These are phyloP conservation scores for Hirsutella minnesotensis DNA, from an alignment of 2,329 filamentous ascomycete species.

Conservation along the genomic window DNA sequence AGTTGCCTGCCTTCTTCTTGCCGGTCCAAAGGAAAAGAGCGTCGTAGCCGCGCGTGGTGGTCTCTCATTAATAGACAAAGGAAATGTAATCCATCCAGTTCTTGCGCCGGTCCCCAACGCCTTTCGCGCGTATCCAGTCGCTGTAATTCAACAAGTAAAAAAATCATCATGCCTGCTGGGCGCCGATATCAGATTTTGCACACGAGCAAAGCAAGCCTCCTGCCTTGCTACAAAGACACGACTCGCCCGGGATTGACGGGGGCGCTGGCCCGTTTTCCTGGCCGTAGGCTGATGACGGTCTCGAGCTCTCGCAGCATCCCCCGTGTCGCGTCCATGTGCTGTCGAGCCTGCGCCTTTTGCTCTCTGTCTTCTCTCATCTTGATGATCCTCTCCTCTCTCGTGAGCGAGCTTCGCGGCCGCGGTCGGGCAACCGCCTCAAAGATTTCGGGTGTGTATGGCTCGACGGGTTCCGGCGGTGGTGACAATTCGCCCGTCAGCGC, in stretches of 20 bases:
- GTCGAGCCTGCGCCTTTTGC: conserved; percentile 56
- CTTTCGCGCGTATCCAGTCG: background rate
- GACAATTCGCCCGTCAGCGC: conserved; percentile 63
- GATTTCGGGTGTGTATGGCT: conserved; percentile 61
- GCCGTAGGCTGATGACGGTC: conserved; percentile 60
- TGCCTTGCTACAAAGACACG: conserved; percentile 27
- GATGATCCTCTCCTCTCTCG: conserved; percentile 74
- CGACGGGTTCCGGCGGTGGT: conserved; percentile 41
- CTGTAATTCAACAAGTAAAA: conserved; percentile 1
- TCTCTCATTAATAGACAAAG: no score
- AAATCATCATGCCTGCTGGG: background rate
- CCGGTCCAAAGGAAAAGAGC: no score
- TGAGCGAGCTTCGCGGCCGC: conserved; percentile 57
- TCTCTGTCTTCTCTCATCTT: conserved; percentile 83
- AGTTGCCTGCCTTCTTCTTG: no score
- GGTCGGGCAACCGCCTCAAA: conserved; percentile 81
- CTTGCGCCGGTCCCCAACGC: no score
- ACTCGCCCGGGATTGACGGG: conserved; percentile 21
- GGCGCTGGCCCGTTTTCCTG: conserved; percentile 25
- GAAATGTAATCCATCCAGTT: no score
- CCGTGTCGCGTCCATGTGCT: conserved; percentile 68
- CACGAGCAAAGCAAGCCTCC: conserved; percentile 2
- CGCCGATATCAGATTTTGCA: background rate
- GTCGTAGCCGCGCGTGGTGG: no score
- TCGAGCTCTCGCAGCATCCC: conserved; percentile 91